Evolutionary conservation across 768 basidiomycete species (phyloP).

Genomic region (Mycena sanguinolenta): DNA sequence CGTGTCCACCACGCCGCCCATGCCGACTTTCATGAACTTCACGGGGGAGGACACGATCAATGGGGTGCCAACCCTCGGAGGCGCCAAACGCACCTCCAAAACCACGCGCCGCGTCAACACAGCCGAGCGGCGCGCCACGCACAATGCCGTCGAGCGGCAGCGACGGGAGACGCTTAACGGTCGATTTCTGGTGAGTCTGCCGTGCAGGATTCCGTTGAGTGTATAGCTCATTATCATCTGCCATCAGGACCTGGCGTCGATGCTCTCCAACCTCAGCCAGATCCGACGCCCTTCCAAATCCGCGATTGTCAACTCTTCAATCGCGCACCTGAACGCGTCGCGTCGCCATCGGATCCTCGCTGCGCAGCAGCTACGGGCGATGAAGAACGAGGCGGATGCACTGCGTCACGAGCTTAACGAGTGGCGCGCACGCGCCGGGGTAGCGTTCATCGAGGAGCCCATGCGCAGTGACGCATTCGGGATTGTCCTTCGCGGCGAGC

Average conservation of each 20-base stretch:
- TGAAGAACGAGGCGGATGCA: slow-evolving; percentile 87
- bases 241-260: slow-evolving; percentile 87
- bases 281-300: slow-evolving; percentile 96
- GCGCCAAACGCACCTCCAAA: slow-evolving; percentile 53
- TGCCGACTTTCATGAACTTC: slow-evolving; percentile 40
- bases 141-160: slow-evolving; percentile 85
- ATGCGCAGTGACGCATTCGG: slow-evolving; percentile 78
- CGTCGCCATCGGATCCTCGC: slow-evolving; percentile 87
- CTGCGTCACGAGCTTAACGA: slow-evolving; percentile 94
- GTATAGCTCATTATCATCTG: not conserved
- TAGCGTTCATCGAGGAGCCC: slow-evolving; percentile 82
- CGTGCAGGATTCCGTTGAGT: not conserved
- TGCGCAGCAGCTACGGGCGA: slow-evolving; percentile 81
- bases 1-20: slow-evolving; percentile 22
- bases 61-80: slow-evolving; percentile 12
- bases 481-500: slow-evolving; percentile 77
- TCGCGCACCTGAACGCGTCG: slow-evolving; percentile 88
- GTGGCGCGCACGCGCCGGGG: slow-evolving; percentile 84
- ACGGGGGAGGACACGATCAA: slow-evolving; percentile 35
- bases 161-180: slow-evolving; percentile 81
- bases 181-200: slow-evolving; percentile 63
- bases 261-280: slow-evolving; percentile 91
- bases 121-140: slow-evolving; percentile 82
- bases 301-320: slow-evolving; percentile 95
- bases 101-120: slow-evolving; percentile 80